Evolutionary conservation across 2,329 filamentous ascomycete genomes (phyloP).

Genomic region (Xylariaceae sp.): DNA sequence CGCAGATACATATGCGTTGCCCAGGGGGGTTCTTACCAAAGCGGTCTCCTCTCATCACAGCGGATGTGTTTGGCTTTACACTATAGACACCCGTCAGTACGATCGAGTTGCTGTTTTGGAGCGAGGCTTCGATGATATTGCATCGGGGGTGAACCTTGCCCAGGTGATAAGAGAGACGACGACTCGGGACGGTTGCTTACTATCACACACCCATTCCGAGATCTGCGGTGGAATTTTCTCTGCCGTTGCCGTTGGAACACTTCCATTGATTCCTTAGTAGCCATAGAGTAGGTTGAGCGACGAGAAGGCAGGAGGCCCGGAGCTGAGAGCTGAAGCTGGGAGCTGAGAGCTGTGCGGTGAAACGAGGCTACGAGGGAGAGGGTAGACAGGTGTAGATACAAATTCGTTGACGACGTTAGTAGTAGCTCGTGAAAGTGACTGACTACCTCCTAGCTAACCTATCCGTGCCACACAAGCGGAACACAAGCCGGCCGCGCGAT

Average conservation of each 20-base stretch:
- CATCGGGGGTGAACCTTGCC: neutral
- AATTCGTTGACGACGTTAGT: neutral
- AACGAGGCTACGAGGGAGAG: neutral
- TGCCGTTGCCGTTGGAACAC: constrained; percentile 29
- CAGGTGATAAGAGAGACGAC: neutral
- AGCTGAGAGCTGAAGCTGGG: neutral
- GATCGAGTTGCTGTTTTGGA: neutral
- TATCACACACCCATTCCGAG: constrained; percentile 30
- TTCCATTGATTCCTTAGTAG: constrained; percentile 20
- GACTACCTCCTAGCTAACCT: neutral
- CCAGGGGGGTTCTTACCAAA: constrained; percentile 37
- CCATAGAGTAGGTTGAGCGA: constrained; percentile 8
- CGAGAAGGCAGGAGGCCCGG: neutral
- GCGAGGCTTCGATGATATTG: neutral
- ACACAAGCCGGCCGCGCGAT: neutral
- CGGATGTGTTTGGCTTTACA: constrained; percentile 41
- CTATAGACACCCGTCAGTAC: constrained; percentile 11
- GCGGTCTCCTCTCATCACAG: constrained; percentile 42
- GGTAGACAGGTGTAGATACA: neutral
- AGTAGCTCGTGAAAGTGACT: too few species aligned
- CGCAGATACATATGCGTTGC: constrained; percentile 2
- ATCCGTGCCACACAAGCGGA: neutral
- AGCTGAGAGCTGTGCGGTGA: neutral
- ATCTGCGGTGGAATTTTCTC: constrained; percentile 33
- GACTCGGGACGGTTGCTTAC: constrained; percentile 11